These are phyloP conservation scores for Stropharia rugosoannulata DNA, from an alignment of 768 basidiomycete species.

Conservation along the genomic window DNA sequence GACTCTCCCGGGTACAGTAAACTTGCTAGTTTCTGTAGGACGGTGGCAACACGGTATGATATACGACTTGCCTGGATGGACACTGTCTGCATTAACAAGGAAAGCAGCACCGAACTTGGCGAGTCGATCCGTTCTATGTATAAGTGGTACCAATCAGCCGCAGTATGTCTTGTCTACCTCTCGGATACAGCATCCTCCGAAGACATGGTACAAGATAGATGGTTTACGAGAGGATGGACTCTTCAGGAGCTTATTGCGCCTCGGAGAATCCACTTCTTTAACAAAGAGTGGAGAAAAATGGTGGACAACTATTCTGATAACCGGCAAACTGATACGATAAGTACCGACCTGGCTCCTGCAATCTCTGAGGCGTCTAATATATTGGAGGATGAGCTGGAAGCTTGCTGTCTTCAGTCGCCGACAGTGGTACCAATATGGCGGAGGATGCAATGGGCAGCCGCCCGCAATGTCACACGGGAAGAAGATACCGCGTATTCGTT, in stretches of 20 bases:
- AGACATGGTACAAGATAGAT: not conserved
- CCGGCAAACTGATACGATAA: not conserved
- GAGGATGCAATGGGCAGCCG: not conserved
- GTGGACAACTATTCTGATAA: not conserved
- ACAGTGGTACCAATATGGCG: not conserved
- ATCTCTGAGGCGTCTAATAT: not conserved
- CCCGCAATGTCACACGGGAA: not conserved
- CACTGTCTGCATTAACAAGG: not conserved
- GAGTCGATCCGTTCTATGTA: slow-evolving; percentile 2
- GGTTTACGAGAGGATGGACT: not conserved
- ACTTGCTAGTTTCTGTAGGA: not conserved
- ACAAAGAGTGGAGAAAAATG: not conserved
- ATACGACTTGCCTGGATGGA: not conserved
- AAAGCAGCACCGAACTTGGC: not conserved
- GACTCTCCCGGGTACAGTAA: not conserved
- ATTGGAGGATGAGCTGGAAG: not conserved
- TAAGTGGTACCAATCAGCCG: not conserved
- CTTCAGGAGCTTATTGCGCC: not conserved
- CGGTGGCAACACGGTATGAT: not conserved
- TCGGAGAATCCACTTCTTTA: not conserved
- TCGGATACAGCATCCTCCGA: not conserved
- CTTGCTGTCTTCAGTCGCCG: too few relatives aligned
- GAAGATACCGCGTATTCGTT: not conserved
- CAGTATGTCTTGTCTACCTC: not conserved
- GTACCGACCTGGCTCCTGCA: too few relatives aligned